These are phyloP conservation scores for Amanita thiersii DNA, from an alignment of 768 basidiomycete genomes.

Conservation along the genomic window DNA sequence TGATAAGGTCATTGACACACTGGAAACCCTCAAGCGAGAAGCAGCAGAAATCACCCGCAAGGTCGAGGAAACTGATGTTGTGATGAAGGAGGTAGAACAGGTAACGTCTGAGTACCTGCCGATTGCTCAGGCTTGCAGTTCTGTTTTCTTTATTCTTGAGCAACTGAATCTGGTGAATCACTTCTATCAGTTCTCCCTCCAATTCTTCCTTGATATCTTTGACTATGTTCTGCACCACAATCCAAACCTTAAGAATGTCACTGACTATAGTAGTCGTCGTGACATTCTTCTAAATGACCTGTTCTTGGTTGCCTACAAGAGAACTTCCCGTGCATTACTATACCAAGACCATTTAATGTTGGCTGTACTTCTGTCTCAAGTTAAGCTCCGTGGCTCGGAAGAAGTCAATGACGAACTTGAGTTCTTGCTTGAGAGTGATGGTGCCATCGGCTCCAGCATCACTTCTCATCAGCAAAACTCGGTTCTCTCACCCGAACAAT, in stretches of 20 bases:
- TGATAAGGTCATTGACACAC: constrained; percentile 94
- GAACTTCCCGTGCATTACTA: constrained; percentile 85
- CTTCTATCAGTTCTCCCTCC: constrained; percentile 98
- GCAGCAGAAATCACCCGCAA: constrained; percentile 94
- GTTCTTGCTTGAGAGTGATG: constrained; percentile 85
- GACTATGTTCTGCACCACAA: constrained; percentile 91
- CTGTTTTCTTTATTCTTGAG: constrained; percentile 95
- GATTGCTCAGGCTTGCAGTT: constrained; percentile 91
- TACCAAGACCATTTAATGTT: constrained; percentile 89
- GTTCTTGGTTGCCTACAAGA: constrained; percentile 80
- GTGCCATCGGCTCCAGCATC: constrained; percentile 28
- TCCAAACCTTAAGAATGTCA: constrained; percentile 75
- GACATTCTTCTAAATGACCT: constrained; percentile 81
- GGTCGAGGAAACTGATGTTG: constrained; percentile 91
- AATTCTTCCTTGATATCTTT: constrained; percentile 98
- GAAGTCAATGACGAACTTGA: constrained; percentile 83
- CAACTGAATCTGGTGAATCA: constrained; percentile 91
- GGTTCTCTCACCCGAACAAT: constrained; percentile 61
- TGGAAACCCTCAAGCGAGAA: constrained; percentile 93
- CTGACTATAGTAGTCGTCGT: constrained; percentile 66
- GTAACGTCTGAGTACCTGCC: constrained; percentile 94
- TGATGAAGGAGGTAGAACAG: constrained; percentile 95
- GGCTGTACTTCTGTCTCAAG: constrained; percentile 83
- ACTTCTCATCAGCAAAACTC: constrained; percentile 28
- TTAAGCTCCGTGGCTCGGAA: constrained; percentile 74